Evolutionary conservation across 208 protist genomes (phyloP).

Genomic region (Trichomonas gallinae): DNA sequence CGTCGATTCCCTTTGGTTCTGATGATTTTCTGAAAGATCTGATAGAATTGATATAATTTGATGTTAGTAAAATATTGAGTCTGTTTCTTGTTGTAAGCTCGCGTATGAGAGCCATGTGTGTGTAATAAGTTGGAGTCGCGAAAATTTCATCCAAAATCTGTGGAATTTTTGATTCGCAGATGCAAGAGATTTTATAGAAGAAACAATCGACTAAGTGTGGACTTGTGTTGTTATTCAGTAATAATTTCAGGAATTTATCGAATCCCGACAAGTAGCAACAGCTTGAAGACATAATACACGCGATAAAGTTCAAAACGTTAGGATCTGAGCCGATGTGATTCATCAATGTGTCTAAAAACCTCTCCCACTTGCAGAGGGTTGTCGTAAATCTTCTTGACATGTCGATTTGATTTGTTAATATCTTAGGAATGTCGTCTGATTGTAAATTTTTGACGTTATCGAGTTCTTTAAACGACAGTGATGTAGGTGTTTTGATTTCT

Average conservation of each 20-base stretch:
- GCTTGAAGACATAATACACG: not conserved
- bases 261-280: not conserved
- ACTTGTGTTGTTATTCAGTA: not conserved
- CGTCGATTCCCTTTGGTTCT: not conserved
- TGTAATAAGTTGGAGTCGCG: not conserved
- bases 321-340: not conserved
- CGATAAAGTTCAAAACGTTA: not conserved
- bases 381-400: not conserved
- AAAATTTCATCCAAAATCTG: not conserved
- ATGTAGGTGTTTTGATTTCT: not conserved
- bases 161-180: not conserved
- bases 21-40: not conserved
- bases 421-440: not conserved
- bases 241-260: not conserved
- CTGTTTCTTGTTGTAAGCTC: not conserved
- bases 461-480: not conserved
- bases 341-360: not conserved
- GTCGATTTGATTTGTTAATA: not conserved
- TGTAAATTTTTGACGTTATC: not conserved
- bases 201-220: not conserved
- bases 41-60: not conserved
- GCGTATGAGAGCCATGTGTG: not conserved
- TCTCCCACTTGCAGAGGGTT: not conserved
- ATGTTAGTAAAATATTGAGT: not conserved
- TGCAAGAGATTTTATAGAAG: not conserved